Evolutionary conservation across 805 yeast genomes (phyloP).

Genomic region (Schwanniomyces pseudopolymorphus): DNA sequence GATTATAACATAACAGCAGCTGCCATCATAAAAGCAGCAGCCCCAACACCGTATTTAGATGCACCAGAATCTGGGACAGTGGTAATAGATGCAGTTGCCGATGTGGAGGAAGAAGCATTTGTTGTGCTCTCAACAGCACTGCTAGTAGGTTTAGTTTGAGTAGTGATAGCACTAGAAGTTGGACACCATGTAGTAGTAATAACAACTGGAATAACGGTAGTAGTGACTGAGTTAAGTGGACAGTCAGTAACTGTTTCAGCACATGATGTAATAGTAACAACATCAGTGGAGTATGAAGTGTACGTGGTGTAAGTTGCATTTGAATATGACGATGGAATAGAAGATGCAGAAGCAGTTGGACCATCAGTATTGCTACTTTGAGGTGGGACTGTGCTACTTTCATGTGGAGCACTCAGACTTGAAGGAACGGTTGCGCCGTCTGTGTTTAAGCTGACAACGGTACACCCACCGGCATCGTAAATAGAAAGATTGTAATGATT

Average conservation of each 20-base stretch:
- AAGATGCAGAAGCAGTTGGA: background rate
- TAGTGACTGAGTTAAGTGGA: conserved; percentile 4
- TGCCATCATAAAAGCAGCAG: conserved; percentile 21
- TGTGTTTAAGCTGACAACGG: background rate
- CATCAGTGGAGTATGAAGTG: background rate
- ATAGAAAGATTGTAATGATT: conserved; percentile 1
- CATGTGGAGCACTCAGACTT: background rate
- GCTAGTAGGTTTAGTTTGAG: no score
- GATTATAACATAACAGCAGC: conserved; percentile 16
- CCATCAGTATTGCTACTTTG: background rate
- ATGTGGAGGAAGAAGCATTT: conserved; percentile 7
- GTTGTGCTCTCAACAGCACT: background rate
- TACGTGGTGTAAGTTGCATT: background rate
- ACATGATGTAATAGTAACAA: background rate
- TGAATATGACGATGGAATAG: background rate
- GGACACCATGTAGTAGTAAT: conserved; percentile 1
- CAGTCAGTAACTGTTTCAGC: conserved; percentile 10
- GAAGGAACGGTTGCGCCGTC: background rate
- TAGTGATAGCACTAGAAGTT: background rate
- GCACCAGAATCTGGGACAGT: conserved; percentile 15
- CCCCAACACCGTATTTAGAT: conserved; percentile 15
- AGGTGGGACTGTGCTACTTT: background rate
- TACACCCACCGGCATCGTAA: background rate
- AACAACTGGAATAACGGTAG: background rate
- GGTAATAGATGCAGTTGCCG: conserved; percentile 10